A percentile compares a stretch with the other conserved stretches of the same genome.
These are phyloP conservation scores for Trametes sanguinea DNA, from an alignment of 768 basidiomycete species.

Conservation along the genomic window DNA sequence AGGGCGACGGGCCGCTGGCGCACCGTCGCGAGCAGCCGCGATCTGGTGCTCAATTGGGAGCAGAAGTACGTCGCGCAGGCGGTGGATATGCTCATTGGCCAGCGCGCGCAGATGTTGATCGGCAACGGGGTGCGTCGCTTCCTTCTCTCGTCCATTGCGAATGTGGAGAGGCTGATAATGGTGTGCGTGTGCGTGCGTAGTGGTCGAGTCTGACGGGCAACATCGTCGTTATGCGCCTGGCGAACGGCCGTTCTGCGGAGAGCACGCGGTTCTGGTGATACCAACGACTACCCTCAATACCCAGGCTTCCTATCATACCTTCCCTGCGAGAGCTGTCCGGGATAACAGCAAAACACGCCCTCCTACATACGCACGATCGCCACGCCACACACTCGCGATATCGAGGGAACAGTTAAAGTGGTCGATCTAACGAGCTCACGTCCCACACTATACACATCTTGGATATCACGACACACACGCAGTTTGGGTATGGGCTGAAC, in stretches of 20 bases:
- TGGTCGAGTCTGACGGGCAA: conserved; percentile 53
- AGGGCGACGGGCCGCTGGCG: conserved; percentile 43
- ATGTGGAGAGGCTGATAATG: background rate
- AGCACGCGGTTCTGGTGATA: conserved; percentile 40
- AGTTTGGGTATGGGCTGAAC: background rate
- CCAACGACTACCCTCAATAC: too few species aligned
- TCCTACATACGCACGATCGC: too few species aligned
- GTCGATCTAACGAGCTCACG: too few species aligned
- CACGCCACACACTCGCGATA: too few species aligned
- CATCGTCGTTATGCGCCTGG: conserved; percentile 46
- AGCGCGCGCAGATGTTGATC: conserved; percentile 63
- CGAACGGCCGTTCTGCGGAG: conserved; percentile 36
- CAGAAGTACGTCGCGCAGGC: conserved; percentile 58
- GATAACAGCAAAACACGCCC: too few species aligned
- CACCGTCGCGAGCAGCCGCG: conserved; percentile 52
- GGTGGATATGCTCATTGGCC: conserved; percentile 68
- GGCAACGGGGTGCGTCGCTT: conserved; percentile 66
- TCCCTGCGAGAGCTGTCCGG: too few species aligned
- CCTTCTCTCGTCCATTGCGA: background rate
- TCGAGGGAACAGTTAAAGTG: too few species aligned
- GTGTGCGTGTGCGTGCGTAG: conserved; percentile 27
- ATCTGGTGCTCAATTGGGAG: conserved; percentile 56
- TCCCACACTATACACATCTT: too few species aligned
- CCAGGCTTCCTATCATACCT: too few species aligned
- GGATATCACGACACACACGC: too few species aligned